Evolutionary conservation across 164 flowering plant genomes (phyloP).

Genomic region (Chimonanthus salicifolius): DNA sequence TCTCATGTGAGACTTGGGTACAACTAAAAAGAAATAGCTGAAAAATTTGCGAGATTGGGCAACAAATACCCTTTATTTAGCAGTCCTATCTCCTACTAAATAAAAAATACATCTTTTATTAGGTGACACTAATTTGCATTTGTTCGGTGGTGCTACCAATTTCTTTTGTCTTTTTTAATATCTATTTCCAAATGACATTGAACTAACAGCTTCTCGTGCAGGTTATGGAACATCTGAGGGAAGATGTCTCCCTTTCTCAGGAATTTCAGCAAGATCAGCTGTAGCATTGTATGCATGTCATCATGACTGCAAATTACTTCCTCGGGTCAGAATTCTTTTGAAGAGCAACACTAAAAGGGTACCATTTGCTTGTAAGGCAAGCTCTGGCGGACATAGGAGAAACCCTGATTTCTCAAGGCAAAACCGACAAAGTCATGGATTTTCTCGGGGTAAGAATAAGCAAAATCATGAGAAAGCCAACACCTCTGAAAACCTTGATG

Average conservation of each 20-base stretch:
- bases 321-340: slow-evolving; percentile 26
- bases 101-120: no score
- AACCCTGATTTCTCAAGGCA: slow-evolving; percentile 76
- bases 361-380: slow-evolving; percentile 47
- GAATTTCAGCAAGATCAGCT: slow-evolving; percentile 49
- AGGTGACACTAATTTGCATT: no score
- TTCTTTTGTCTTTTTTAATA: no score
- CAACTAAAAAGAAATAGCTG: no score
- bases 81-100: no score
- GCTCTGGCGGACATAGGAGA: slow-evolving; percentile 49
- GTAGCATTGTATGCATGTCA: slow-evolving; percentile 30
- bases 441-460: slow-evolving; percentile 50
- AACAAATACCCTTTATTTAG: no score
- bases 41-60: no score
- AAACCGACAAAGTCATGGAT: slow-evolving; percentile 40
- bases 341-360: slow-evolving; percentile 25
- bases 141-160: no score
- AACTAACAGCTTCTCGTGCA: slow-evolving; percentile 14
- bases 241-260: slow-evolving; percentile 46
- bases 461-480: slow-evolving; percentile 48
- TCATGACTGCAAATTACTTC: slow-evolving; percentile 16
- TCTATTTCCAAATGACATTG: background rate
- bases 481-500: slow-evolving; percentile 43
- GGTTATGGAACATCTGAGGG: slow-evolving; percentile 56
- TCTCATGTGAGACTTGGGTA: no score